Base-by-base conservation (phyloP, 1,284 basidiomycete genomes). In the Cutaneotrichosporon spelunceum region DNA sequence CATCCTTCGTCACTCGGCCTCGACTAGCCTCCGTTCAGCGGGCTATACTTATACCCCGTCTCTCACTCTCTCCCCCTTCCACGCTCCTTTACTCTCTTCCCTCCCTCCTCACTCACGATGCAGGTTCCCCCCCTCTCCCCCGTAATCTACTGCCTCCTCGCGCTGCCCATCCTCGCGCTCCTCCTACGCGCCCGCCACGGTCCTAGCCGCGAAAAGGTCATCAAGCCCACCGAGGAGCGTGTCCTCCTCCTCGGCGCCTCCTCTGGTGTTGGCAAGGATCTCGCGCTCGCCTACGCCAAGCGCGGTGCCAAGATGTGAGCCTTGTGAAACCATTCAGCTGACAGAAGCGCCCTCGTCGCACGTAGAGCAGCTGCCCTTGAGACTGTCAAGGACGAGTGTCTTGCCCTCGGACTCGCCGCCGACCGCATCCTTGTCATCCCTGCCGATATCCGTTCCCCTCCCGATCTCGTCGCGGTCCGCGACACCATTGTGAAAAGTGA, bases 211-310 rank as follows among this genome's bases (percentile, higher is more conserved):
- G 75, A 74, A 44, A 66, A 64, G 30, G 56, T 75, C 56, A 68
- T 84, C 57, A 68, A 72, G 13, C 78, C 77, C 4, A 59, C 58
- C 8, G 63, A 81, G 9, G 91, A 93, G 72, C 85, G 89, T 1
- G 88, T 93, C 7, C 76, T 93, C 13, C 82, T 94, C 61, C 79
- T 94, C 29, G 91, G 92, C 19, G 90, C 88, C 1, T 88, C 88
- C 8, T 87, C 86, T 48, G 91, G 93, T 0, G 86, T 94, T n/a
- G 93, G 93, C 2, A 83, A 84, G 57, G 82, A 83, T 3, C 82
- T 93, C 23, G 90, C 91, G 1, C 79, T 83, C 16, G 81, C 84
- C 62, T 95, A 95, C 70, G 87, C 89, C 4, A 74, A 80, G 56
- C 82, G 89, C 23, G 91, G 91, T 10, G 90, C 90, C 5, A 81